Base-by-base conservation (phyloP, 257 asterid species). In the Ballota nigra region DNA sequence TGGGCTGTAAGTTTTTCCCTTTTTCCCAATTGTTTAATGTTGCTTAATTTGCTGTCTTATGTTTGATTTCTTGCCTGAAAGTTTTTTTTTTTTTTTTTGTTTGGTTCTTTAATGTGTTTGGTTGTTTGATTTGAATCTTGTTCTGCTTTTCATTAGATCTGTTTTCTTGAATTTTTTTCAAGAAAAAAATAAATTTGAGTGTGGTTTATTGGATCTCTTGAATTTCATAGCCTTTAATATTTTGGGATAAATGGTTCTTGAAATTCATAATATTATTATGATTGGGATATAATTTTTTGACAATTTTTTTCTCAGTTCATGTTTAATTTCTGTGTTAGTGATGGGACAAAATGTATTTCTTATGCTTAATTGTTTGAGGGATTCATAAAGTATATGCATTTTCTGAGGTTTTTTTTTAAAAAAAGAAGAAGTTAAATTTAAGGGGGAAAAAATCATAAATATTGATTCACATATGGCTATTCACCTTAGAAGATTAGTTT, bases 1-100 rank as follows among this genome's bases (percentile, higher is more conserved):
- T 63, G 45, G 72, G 52, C 64, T 76, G 84, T 83, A 73, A 78
- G 88, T 78, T 49, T 67, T 58, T 43, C 1, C 8, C 16, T 10
- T 8, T 8, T 49, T 15, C 38, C 63, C 33, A 41, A 16, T 40
- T 29, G 34, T 47, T 58, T 58, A 26, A 24, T 40, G 40, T 41
- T 73, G 55, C 16, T 6, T n/a, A n/a, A n/a, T n/a, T 52, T 41
- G 13, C 6, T 36, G 28, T 74, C 20, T 62, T 7, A 31, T 61
- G 28, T 18, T 18, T 19, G 59, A 3, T 52, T 52, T 28, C 11
- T 33, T 68, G 18, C 47, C 19, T 53, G 24, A 10, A 28, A n/a
- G 11, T 24, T 31, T 0, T 19, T 69, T 40, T 66, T 36, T 8
- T 63, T 72, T 52, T 23, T 1, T 7, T 19, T 61, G 18, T 22